Base-by-base conservation (phyloP, 225 moss, liverwort and hornwort species). In the Sphagnum contortum region DNA sequence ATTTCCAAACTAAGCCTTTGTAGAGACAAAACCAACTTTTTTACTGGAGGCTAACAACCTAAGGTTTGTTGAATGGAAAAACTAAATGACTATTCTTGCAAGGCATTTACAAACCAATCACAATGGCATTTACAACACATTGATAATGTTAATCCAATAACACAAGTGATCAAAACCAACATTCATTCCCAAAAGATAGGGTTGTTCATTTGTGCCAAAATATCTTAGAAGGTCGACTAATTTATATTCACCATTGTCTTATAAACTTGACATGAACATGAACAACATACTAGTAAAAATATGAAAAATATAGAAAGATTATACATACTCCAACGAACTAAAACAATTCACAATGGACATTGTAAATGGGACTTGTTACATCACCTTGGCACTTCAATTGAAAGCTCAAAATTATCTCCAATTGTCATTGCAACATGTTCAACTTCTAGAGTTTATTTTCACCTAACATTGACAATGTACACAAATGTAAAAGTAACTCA, bases 161-260 rank as follows among this genome's bases (percentile, higher is more conserved):
- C n/a, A n/a, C n/a, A 29, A 13, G 55, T 6, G 6, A 2, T 12
- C 57, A 45, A 59, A 67, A 77, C 77, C 67, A 82, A 80, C 69
- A 92, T 88, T 69, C 88, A 92, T 70, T 96, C 95, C 95, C 95
- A 96, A 64, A 96, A 96, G 53, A 67, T 70, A 44, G 92, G 80
- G 75, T 96, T 96, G 56, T 79, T 80, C 65, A 96, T 59, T 10
- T 89, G 95, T n/a, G 82, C 84, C 71, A 96, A 75, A 63, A 96
- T 88, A 69, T 96, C 95, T n/a, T 67, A 96, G 84, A 64, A 92
- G 95, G 69, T 96, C 95, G 71, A 92, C 78, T 50, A 96, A 72
- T 57, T 96, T 92, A 45, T 96, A 96, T 71, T 96, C 95, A 77
- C 92, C 95, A 10, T 83, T 67, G 76, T 90, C 84, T 69, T 79